These are phyloP conservation scores for Seiridium unicorne DNA, from an alignment of 2,329 filamentous ascomycete genomes.

Conservation along the genomic window DNA sequence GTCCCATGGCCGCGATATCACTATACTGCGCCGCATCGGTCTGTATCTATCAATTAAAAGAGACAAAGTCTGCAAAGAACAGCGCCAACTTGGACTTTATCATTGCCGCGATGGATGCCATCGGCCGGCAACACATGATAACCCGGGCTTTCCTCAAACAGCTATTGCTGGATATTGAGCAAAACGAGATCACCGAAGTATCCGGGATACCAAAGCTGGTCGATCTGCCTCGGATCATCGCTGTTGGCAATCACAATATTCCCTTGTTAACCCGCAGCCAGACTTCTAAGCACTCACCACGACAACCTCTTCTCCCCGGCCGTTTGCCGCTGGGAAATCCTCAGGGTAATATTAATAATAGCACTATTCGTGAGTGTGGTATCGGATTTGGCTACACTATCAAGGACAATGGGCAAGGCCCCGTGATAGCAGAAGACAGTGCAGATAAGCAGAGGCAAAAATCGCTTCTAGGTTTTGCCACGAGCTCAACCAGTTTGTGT, in stretches of 20 bases:
- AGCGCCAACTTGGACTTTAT: slow-evolving; percentile 67
- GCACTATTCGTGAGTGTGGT: slow-evolving; percentile 10
- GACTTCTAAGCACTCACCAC: slow-evolving; percentile 37
- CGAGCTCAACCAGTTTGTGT: too few species aligned
- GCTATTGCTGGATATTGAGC: slow-evolving; percentile 75
- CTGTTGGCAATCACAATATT: slow-evolving; percentile 28
- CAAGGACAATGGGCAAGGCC: not conserved
- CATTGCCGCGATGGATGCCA: slow-evolving; percentile 72
- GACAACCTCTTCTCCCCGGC: slow-evolving; percentile 41
- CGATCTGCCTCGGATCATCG: slow-evolving; percentile 21
- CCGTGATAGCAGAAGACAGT: not conserved
- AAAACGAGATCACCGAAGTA: slow-evolving; percentile 36
- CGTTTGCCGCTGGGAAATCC: slow-evolving; percentile 38
- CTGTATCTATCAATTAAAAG: slow-evolving; percentile 69
- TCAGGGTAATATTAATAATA: slow-evolving; percentile 18
- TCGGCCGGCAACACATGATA: slow-evolving; percentile 71
- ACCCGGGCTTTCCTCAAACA: slow-evolving; percentile 85
- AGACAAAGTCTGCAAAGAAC: slow-evolving; percentile 43
- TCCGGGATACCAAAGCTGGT: slow-evolving; percentile 35
- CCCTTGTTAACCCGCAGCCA: slow-evolving; percentile 47
- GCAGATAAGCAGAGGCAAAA: not conserved
- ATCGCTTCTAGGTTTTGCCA: too few species aligned
- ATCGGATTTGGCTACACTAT: slow-evolving; percentile 2
- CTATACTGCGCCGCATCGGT: slow-evolving; percentile 84
- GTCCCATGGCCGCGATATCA: slow-evolving; percentile 77